Evolutionary conservation across 768 basidiomycete genomes (phyloP), one percentile per base, ranked within the genome.

Genomic region (Chiua virens): DNA sequence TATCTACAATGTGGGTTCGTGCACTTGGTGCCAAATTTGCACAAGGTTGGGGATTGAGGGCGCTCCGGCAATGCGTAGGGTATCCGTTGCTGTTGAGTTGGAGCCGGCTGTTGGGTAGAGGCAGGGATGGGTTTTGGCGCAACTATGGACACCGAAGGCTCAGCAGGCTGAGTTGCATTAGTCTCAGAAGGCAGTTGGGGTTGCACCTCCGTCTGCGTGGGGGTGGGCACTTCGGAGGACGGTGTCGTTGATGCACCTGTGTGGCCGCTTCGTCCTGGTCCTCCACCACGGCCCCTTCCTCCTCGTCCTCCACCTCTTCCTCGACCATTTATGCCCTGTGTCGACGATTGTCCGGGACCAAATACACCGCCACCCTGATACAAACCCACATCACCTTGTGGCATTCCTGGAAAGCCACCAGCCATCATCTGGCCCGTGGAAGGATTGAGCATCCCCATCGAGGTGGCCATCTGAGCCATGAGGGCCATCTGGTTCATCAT

Each of bases 1-100:
- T 84, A 98, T 17, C 88, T 79, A 69, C 97, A 99, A 41, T 86
- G 77, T 0, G 88, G 77, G 67, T 98, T 96, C 43, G 87, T 88
- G 71, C 97, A 99, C 58, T 94, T 96, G 21, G 87, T 77, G 11
- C 81, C 85, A 57, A 89, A 98, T 72, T 97, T 97, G 83, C 97
- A 99, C 20, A 99, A 77, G 1, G 89, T 91, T 0, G 91, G 91
- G 2, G 91, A 91, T 59, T 87, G 86, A 1, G 90, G 91, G 28
- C 91, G 79, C 53, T 87, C 84, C n/a, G 87, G 87, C 17, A 83
- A 63, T 4, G 75, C 77, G 61, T 82, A 88, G 3, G 76, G 74
- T 43, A 73, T 63, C 45, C 74, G 75, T 53, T 69, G 70, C 32
- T 55, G 59, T 35, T 58, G 66, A 17, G 34, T 32, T 22, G 46